These are phyloP conservation scores for Ophiognomonia clavigignenti-juglandacearum DNA, from an alignment of 2,329 filamentous ascomycete species.

Conservation along the genomic window DNA sequence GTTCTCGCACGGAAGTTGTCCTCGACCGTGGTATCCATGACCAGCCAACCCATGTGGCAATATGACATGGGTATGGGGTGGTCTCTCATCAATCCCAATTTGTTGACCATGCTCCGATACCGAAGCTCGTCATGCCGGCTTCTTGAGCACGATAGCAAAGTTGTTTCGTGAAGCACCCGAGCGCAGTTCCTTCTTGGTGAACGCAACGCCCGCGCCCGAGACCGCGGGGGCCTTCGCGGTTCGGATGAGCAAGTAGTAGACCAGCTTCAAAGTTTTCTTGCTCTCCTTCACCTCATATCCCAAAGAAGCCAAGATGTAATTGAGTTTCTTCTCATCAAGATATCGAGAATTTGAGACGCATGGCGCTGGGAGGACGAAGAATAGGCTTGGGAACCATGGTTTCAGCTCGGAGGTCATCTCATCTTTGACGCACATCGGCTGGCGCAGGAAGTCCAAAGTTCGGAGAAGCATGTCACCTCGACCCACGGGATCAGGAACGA, in stretches of 20 bases:
- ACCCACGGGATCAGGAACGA: slow-evolving; percentile 70
- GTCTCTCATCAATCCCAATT: too few species aligned
- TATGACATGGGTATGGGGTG: too few species aligned
- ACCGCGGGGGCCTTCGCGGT: slow-evolving; percentile 19
- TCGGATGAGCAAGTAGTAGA: slow-evolving; percentile 82
- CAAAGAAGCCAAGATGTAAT: slow-evolving; percentile 69
- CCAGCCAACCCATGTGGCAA: too few species aligned
- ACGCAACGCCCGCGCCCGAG: slow-evolving; percentile 27
- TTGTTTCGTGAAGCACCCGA: slow-evolving; percentile 79
- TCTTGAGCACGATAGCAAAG: slow-evolving; percentile 70
- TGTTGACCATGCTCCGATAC: too few species aligned
- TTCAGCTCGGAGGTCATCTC: slow-evolving; percentile 13
- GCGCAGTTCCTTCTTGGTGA: slow-evolving; percentile 72
- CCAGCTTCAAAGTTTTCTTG: slow-evolving; percentile 77
- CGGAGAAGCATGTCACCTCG: slow-evolving; percentile 83
- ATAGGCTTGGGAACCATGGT: slow-evolving; percentile 61
- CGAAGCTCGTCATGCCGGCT: slow-evolving; percentile 3
- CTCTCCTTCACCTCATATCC: slow-evolving; percentile 63
- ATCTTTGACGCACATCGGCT: slow-evolving; percentile 19
- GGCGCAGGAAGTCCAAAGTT: slow-evolving; percentile 64
- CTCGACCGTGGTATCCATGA: too few species aligned
- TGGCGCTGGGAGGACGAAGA: slow-evolving; percentile 83
- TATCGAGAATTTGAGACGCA: slow-evolving; percentile 91
- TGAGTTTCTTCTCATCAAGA: slow-evolving; percentile 65
- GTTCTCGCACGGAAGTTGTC: too few species aligned